phyloP scores from a whole-genome alignment of 139 green algal species.

The Chlorella vulgaris region DNA sequence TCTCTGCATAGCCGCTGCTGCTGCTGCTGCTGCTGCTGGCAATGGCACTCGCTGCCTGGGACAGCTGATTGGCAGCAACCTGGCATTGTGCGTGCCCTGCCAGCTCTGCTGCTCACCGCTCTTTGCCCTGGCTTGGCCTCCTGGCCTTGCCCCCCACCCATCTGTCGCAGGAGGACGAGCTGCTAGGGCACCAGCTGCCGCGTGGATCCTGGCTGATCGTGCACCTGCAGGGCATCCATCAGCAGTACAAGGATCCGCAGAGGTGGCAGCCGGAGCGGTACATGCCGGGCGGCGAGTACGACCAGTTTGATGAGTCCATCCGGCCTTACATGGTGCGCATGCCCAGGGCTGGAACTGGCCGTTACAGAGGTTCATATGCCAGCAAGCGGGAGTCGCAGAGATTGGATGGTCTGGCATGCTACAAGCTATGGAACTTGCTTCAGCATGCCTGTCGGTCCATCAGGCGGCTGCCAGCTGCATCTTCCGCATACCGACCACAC shows the following conservation, averaged over 20 bases:
- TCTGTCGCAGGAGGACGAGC: conserved; percentile 64
- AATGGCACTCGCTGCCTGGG: no score
- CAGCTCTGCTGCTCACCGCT: background rate
- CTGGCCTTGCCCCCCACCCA: no score
- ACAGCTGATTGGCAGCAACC: background rate
- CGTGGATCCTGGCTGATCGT: conserved; percentile 69
- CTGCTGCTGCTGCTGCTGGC: no score
- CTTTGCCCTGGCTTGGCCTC: no score
- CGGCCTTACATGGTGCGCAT: conserved; percentile 73
- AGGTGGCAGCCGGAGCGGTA: conserved; percentile 86
- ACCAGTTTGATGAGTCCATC: conserved; percentile 79
- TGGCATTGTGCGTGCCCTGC: background rate
- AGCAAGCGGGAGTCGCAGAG: no score
- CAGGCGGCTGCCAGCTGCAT: background rate
- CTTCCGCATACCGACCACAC: no score
- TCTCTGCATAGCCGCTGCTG: no score
- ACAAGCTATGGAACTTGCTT: no score
- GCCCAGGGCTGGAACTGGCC: background rate
- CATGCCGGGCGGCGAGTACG: conserved; percentile 86
- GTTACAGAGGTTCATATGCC: no score
- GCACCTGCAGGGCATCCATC: conserved; percentile 80
- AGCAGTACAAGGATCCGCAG: conserved; percentile 80
- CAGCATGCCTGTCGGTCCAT: no score
- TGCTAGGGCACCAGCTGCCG: conserved; percentile 76
- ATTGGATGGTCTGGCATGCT: no score